Evolutionary conservation across 306 rosid genomes (phyloP).

Genomic region (Citrullus amarus): DNA sequence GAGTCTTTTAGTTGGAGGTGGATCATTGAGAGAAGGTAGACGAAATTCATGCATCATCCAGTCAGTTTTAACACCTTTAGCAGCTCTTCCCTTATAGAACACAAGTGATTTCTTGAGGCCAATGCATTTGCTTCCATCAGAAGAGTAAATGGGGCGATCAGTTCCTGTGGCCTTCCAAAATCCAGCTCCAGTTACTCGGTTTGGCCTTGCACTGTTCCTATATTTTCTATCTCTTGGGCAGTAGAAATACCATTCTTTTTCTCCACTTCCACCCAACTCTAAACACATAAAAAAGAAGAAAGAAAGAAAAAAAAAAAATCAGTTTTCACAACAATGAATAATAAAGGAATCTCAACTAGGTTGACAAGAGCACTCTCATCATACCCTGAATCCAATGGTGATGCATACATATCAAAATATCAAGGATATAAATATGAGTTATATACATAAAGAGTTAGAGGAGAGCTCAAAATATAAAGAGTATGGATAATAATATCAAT

Average conservation of each 20-base stretch:
- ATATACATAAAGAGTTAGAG: no score
- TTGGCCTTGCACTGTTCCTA: constrained; percentile 91
- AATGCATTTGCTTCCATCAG: constrained; percentile 74
- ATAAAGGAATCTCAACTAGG: no score
- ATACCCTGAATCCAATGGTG: no score
- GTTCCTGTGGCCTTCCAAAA: constrained; percentile 98
- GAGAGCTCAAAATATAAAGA: no score
- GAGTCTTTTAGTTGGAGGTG: constrained; percentile 13
- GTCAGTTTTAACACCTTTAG: constrained; percentile 85
- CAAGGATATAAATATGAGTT: no score
- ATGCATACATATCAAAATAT: no score
- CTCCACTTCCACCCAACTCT: constrained; percentile 79
- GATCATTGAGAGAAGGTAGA: constrained; percentile 55
- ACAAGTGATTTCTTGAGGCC: constrained; percentile 90
- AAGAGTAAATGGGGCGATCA: constrained; percentile 78
- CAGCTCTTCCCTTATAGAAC: constrained; percentile 88
- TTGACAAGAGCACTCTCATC: no score
- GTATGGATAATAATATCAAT: no score
- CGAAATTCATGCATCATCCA: constrained; percentile 99
- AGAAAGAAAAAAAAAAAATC: no score
- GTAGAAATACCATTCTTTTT: constrained; percentile 95
- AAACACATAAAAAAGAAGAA: neutral
- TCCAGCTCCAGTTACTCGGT: constrained; percentile 93
- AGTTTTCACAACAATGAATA: no score
- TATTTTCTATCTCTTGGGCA: constrained; percentile 94